Base-by-base conservation (phyloP, 2,329 filamentous ascomycete species). In the Pseudocercospora musae region DNA sequence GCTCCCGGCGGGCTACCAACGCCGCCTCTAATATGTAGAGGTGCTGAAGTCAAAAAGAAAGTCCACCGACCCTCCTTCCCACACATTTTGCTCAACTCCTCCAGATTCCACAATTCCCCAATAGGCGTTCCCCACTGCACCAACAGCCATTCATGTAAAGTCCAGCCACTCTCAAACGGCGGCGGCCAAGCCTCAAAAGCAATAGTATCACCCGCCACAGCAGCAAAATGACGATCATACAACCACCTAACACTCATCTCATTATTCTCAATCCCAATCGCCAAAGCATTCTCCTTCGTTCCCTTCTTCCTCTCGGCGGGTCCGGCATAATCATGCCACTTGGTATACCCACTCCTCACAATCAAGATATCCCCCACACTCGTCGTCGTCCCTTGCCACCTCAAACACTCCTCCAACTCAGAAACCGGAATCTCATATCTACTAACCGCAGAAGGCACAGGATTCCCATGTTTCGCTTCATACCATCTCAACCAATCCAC, bases 331-430 rank as follows among this genome's bases (percentile, higher is more conserved):
- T 69, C 68, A 60, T 70, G 65, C 69, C 67, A 68, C 31, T 66
- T 64, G 10, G 66, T 66, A 27, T 80, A 84, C 15, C 83, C 84
- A 0, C 78, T 79, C 13, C 84, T 79, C 18, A 85, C 73, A 62
- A 87, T 76, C 21, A 87, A 74, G 46, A 87, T 82, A 60, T 87
- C 85, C 11, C 84, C 84, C 5, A 71, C 71, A 1, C 72, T 73
- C 9, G 82, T 73, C 0, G 69, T 70, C 0, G 76, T 67, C 5
- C 66, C 66, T 44, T 70, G 66, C 42, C 58, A 69, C 18, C 50
- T 42, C 21, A 70, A 58, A n/a, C 62, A 63, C 27, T 67, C 69
- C 25, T 73, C 69, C 9, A 74, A 60, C 0, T 87, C 81, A 0
- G 78, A 70, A 1, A 82, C 62, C 0, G 63, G 62, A 55, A 71